Base-by-base conservation (phyloP, 805 yeast genomes). In the Ogataea angusta region DNA sequence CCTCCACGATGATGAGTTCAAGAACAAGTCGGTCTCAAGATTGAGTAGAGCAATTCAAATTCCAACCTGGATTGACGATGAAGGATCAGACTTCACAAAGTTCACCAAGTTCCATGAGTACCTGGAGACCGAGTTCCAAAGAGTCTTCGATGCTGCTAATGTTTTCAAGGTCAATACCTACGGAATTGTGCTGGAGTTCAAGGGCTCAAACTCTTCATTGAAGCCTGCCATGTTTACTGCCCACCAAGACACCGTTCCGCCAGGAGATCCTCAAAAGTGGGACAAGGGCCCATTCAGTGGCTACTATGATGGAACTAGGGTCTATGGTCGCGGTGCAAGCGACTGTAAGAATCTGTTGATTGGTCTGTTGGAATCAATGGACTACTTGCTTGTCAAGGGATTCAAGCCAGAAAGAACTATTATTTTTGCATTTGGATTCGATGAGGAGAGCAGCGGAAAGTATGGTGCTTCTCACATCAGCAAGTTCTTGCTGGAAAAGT, bases 171-270 rank as follows among this genome's bases (percentile, higher is more conserved):
- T 83, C 39, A 84, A 84, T 57, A 68, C 76, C 5, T 75, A 76
- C 47, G 87, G 85, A 3, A 63, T 86, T 39, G 67, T 86, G 2
- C 72, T 67, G 56, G 79, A 85, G 13, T 76, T 85, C 75, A 55
- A 70, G 44, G 93, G 95, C 5, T 57, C 74, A 5, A 54, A 73
- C 34, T 27, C 51, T 9, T 42, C 57, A 3, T 63, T 80, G 47
- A 80, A 82, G 57, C 95, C 95, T 10, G 50, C 80, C 19, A 54
- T 86, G 61, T 66, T 85, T 36, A 76, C 83, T 53, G 90, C 91
- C 1, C 95, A 86, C 57, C 83, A 77, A 59, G 95, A 85, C 54
- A 86, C 82, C 4, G 95, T 86, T 17, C 95, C 95, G 1, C 82
- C 84, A 8, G 84, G 79, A 51, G 57, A 61, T 10, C 74, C 71